A percentile compares a stretch with the other conserved stretches of the same genome.
Evolutionary conservation across 495 filamentous ascomycete species (phyloP).

Genomic region (Apiosordaria backusii): DNA sequence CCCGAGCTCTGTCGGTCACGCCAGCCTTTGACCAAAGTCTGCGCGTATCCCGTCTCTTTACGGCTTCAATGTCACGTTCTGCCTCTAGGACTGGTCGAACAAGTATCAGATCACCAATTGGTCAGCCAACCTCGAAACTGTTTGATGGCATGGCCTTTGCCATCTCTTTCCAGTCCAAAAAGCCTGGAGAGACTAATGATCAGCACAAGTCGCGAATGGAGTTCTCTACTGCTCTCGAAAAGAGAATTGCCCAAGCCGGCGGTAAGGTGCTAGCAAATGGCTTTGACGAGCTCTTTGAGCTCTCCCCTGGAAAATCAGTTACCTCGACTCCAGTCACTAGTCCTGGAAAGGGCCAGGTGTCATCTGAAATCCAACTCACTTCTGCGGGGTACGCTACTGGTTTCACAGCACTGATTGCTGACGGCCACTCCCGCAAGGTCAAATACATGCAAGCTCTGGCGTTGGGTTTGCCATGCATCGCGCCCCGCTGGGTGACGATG

Average conservation of each 20-base stretch:
- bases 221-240: slow-evolving; percentile 34
- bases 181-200: slow-evolving; percentile 51
- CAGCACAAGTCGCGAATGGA: slow-evolving; percentile 49
- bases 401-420: slow-evolving; percentile 81
- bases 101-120: slow-evolving; percentile 4
- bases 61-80: slow-evolving; percentile 10
- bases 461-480: slow-evolving; percentile 80
- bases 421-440: slow-evolving; percentile 78
- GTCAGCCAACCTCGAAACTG: slow-evolving; percentile 34
- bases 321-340: slow-evolving; percentile 18
- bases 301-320: slow-evolving; percentile 34
- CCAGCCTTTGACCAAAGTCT: slow-evolving; percentile 34
- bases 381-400: slow-evolving; percentile 53
- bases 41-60: slow-evolving; percentile 20
- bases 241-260: slow-evolving; percentile 56
- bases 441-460: slow-evolving; percentile 97
- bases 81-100: slow-evolving; percentile 13
- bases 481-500: slow-evolving; percentile 72
- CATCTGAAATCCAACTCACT: slow-evolving; percentile 35
- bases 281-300: slow-evolving; percentile 80
- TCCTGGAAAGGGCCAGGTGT: slow-evolving; percentile 22
- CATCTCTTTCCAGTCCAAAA: slow-evolving; percentile 57
- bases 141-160: slow-evolving; percentile 81
- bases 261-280: slow-evolving; percentile 69
- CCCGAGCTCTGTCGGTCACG: slow-evolving; percentile 24